phyloP scores from a whole-genome alignment of 139 green algal genomes.

The Micractinium conductrix region DNA sequence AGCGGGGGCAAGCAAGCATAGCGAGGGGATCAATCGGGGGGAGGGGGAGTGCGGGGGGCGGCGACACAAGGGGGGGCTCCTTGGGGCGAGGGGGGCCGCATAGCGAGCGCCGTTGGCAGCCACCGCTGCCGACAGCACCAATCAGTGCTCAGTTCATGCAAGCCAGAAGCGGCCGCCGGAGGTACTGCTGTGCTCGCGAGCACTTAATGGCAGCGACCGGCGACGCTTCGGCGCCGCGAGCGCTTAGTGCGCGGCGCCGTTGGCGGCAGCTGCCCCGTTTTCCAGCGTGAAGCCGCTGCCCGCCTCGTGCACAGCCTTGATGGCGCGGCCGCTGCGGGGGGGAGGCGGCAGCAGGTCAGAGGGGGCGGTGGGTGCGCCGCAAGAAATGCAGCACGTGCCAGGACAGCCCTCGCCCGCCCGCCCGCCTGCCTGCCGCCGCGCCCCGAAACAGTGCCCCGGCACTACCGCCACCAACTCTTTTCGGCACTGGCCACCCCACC shows the following conservation, averaged over 20 bases:
- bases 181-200: too few species aligned
- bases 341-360: background rate
- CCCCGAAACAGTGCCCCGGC: background rate
- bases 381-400: too few species aligned
- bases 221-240: too few species aligned
- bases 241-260: constrained; percentile 21
- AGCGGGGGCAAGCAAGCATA: background rate
- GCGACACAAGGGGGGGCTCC: too few species aligned
- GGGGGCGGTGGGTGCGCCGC: background rate
- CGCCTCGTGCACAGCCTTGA: constrained; percentile 54
- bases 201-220: too few species aligned
- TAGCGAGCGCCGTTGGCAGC: background rate
- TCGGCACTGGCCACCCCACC: background rate
- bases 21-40: background rate
- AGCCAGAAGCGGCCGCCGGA: background rate
- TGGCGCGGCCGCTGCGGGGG: constrained; percentile 61
- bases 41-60: background rate
- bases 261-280: background rate
- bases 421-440: too few species aligned
- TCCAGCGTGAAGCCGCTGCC: constrained; percentile 8
- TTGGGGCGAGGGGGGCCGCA: background rate
- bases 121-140: background rate
- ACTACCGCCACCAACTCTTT: background rate
- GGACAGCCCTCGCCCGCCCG: too few species aligned
- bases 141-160: background rate